These are phyloP conservation scores for Epichloe sp. DNA, from an alignment of 2,329 filamentous ascomycete species.

Conservation along the genomic window DNA sequence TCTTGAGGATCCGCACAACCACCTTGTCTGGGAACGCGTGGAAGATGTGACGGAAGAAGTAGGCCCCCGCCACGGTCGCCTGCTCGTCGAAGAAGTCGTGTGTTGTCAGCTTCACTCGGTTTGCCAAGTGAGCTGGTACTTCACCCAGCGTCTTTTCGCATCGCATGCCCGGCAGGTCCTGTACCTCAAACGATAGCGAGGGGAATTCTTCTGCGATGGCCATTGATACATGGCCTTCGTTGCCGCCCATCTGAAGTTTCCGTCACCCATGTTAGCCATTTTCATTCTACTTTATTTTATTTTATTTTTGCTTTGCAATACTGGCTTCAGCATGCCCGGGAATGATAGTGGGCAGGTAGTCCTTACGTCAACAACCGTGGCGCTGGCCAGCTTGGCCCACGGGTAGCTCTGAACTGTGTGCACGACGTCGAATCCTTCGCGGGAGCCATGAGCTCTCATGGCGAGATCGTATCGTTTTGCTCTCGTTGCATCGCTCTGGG, in stretches of 20 bases:
- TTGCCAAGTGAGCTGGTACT: slow-evolving; percentile 18
- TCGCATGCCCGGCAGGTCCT: slow-evolving; percentile 32
- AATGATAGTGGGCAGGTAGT: no score
- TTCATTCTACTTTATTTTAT: neutral
- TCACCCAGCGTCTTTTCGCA: slow-evolving; percentile 18
- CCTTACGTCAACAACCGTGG: slow-evolving; percentile 16
- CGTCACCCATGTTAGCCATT: no score
- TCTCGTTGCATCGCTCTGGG: slow-evolving; percentile 14
- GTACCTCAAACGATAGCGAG: slow-evolving; percentile 29
- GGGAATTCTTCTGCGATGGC: slow-evolving; percentile 13
- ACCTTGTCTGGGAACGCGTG: slow-evolving; percentile 42
- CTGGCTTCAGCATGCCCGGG: neutral
- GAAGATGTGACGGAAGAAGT: slow-evolving; percentile 41
- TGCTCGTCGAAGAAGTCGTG: slow-evolving; percentile 43
- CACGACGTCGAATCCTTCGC: slow-evolving; percentile 12
- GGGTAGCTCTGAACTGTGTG: slow-evolving; percentile 11
- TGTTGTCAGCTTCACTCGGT: slow-evolving; percentile 23
- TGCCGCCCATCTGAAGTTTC: slow-evolving; percentile 13
- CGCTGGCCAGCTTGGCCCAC: slow-evolving; percentile 13
- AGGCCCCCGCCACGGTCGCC: slow-evolving; percentile 33
- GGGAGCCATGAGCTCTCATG: slow-evolving; percentile 16
- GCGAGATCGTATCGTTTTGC: slow-evolving; percentile 18
- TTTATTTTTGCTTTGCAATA: neutral
- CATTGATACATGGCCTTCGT: slow-evolving; percentile 12
- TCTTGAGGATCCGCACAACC: slow-evolving; percentile 27